Evolutionary conservation across 2,329 filamentous ascomycete species (phyloP), one percentile per base, ranked within the genome.

Genomic region (Xenosphaeropsis pyriputrescens): DNA sequence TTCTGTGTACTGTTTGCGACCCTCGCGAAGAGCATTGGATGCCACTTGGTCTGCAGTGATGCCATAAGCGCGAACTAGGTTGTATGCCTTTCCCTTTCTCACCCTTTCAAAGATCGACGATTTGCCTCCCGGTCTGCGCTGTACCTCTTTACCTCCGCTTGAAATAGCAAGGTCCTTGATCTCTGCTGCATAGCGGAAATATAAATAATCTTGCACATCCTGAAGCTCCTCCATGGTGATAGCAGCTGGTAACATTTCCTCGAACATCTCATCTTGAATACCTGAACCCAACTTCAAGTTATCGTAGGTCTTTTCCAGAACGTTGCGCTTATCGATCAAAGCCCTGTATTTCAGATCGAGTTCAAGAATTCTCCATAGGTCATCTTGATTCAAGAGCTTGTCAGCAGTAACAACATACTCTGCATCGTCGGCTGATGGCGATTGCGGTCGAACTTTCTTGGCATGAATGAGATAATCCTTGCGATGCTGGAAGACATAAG

Each of bases 381-480:
- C 89, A 46, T 85, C 84, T 60, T 95, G 89, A 42, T 81, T 88
- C 30, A 98, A 67, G 1, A 98, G 71, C 57, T 93, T 93, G 59
- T 93, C 84, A 1, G 88, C 86, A 35, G 67, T 71, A 40, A 89
- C 75, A 40, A 78, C 76, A 52, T 78, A 83, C 41, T 85, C 77
- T 2, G 79, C 75, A 2, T 71, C 75, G 49, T 85, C 77, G 7
- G 72, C 70, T 46, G 89, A 79, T 40, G 78, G 69, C 13, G 70
- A 68, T 44, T 74, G 65, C 17, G 52, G 56, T 39, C 67, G 62
- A 6, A 72, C 69, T 53, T 84, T 86, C 46, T 79, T 79, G 17
- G 83, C 82, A 52, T 96, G 85, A 40, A 98, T 93, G 32, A 98
- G 71, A 54, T 96, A 98, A 57, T 98, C 91, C 59, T 95, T 94